These are phyloP conservation scores for Spongiforma sp. DNA, from an alignment of 1,284 basidiomycete genomes.

Conservation along the genomic window DNA sequence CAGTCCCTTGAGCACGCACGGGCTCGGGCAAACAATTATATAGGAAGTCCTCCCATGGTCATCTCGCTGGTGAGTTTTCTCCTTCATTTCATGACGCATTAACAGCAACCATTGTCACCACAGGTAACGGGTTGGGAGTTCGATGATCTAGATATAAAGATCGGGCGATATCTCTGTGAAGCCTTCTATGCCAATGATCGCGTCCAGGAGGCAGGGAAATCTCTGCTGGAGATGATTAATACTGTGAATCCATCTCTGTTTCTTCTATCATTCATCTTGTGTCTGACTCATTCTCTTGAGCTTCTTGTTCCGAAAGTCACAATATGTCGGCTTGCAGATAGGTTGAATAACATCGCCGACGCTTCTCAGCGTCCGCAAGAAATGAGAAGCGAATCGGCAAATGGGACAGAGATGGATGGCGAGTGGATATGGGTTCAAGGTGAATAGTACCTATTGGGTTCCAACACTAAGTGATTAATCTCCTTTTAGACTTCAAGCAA, in stretches of 20 bases:
- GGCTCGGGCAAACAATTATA: no score
- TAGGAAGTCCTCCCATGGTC: not conserved
- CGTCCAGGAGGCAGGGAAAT: not conserved
- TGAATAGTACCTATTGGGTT: not conserved
- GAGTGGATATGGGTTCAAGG: conserved; percentile 5
- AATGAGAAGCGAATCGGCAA: not conserved
- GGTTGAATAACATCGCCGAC: not conserved
- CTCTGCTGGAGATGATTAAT: not conserved
- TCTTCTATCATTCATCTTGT: not conserved
- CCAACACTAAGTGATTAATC: not conserved
- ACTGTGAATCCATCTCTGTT: not conserved
- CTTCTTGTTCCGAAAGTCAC: not conserved
- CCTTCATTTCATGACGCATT: not conserved
- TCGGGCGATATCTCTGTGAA: conserved; percentile 1
- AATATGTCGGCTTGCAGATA: conserved; percentile 6
- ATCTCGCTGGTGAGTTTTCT: not conserved
- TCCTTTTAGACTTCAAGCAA: not conserved
- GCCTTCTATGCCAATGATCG: not conserved
- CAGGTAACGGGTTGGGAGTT: conserved; percentile 9
- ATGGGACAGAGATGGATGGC: not conserved
- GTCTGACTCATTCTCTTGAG: not conserved
- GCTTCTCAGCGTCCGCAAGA: conserved; percentile 3
- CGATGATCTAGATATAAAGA: not conserved
- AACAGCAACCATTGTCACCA: no score
- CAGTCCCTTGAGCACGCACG: not conserved